Conservation (phyloP, 768 basidiomycete genomes). For the Phylloporus scabripes region DNA sequence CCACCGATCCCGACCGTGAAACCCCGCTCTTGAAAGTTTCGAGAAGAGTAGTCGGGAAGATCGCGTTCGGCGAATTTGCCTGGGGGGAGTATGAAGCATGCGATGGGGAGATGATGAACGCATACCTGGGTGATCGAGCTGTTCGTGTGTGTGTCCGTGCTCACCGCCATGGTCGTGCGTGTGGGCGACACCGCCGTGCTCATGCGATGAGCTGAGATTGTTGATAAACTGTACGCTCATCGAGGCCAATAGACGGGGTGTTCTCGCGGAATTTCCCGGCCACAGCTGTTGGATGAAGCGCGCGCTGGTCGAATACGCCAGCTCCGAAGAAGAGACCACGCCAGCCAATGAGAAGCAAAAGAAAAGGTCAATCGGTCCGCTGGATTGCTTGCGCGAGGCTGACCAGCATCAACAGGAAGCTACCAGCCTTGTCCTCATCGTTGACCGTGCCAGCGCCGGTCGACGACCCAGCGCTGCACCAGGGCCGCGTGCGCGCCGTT, state of each 20-base stretch:
- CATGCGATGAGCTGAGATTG: constrained; percentile 52
- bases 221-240: constrained; percentile 78
- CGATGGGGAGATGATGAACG: not conserved
- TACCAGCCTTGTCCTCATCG: constrained; percentile 52
- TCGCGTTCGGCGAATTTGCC: constrained; percentile 92
- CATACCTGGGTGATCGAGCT: constrained; percentile 82
- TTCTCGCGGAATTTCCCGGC: constrained; percentile 11
- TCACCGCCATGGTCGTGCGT: constrained; percentile 61
- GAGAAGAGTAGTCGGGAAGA: constrained; percentile 75
- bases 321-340: constrained; percentile 41
- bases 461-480: constrained; percentile 76
- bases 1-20: constrained; percentile 99
- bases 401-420: constrained; percentile 40
- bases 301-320: constrained; percentile 44
- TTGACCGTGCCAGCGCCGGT: constrained; percentile 45
- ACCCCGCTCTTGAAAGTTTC: constrained; percentile 89
- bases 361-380: constrained; percentile 34
- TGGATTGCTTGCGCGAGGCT: not conserved
- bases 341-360: constrained; percentile 24
- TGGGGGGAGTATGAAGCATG: constrained; percentile 25
- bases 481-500: constrained; percentile 69
- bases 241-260: constrained; percentile 3
- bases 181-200: constrained; percentile 33
- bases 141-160: constrained; percentile 94
- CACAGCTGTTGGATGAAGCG: constrained; percentile 22